Evolutionary conservation across 1,139 yeast species (phyloP).

Genomic region (Kurtzmaniella quercitrusa): DNA sequence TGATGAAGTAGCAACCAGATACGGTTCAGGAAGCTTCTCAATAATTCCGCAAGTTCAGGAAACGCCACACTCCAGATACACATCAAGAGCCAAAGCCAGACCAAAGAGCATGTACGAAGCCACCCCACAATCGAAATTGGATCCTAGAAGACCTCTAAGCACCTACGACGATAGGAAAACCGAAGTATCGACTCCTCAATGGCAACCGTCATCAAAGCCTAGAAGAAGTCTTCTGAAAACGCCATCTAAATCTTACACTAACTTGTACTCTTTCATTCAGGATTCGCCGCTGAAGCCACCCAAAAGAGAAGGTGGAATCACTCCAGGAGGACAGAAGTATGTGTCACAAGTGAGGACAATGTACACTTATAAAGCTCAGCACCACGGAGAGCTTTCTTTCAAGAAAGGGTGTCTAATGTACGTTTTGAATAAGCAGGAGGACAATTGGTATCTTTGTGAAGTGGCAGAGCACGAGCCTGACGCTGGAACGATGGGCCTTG

Average conservation of each 20-base stretch:
- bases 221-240: conserved; percentile 23
- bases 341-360: conserved; percentile 61
- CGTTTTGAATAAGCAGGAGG: conserved; percentile 72
- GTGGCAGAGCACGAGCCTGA: conserved; percentile 47
- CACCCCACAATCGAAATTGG: conserved; percentile 2
- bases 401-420: conserved; percentile 70
- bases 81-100: conserved; percentile 13
- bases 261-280: conserved; percentile 24
- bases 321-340: conserved; percentile 39
- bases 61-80: not conserved
- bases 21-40: conserved; percentile 30
- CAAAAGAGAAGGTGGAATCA: conserved; percentile 8
- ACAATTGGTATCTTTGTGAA: conserved; percentile 89
- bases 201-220: conserved; percentile 7
- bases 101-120: conserved; percentile 42
- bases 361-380: conserved; percentile 70
- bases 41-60: conserved; percentile 1
- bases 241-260: conserved; percentile 29
- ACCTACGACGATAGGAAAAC: not conserved
- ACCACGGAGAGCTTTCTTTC: conserved; percentile 75
- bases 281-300: conserved; percentile 8
- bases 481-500: conserved; percentile 58
- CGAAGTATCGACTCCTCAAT: conserved; percentile 4
- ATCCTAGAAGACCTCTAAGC: not conserved
- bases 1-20: conserved; percentile 35